Evolutionary conservation across 805 yeast genomes (phyloP), one percentile per base, ranked within the genome.

Genomic region (Tetrapisispora namnaoensis): DNA sequence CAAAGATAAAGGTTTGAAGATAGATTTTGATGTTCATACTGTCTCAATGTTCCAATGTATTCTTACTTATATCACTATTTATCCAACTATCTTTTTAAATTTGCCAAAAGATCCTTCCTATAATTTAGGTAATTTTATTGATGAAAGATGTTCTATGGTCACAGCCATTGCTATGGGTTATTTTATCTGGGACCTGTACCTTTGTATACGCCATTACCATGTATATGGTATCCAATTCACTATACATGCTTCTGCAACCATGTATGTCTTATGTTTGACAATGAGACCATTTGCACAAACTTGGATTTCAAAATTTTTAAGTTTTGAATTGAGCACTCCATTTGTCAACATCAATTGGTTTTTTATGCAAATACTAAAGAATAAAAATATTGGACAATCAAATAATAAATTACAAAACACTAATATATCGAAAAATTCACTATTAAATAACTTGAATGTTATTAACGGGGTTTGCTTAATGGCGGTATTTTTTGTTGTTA

Each of bases 321-420:
- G 86, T 45, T 93, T 85, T 66, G 99, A 93, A 68, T 75, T 86
- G 38, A 83, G 95, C 43, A 86, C 97, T 1, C 98, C 98, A 9
- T 93, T 93, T 68, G 96, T 93, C 53, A 95, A 93, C 67, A 65
- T 86, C 62, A 87, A 93, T 66, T 93, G 97, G 96, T 90, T 83
- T 66, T 81, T 88, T 34, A 75, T 84, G 32, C 82, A 86, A 57
- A 71, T 89, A 17, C 93, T 95, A 1, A 73, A 73, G 1, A 86
- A 84, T 3, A 66, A 79, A 21, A 36, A 28, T 3, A 32, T 42
- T 28, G 44, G 44, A 28, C 5, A 13, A 40, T 27, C 35, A 2
- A 27, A 16, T n/a, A 10, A n/a, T 24, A 27, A 27, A 18, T 13
- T 8, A 11, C 17, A 18, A 17, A 4, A 9, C 13, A 3, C 37